Evolutionary conservation across 2,329 filamentous ascomycete species (phyloP).

Genomic region (Colletotrichum cereale): DNA sequence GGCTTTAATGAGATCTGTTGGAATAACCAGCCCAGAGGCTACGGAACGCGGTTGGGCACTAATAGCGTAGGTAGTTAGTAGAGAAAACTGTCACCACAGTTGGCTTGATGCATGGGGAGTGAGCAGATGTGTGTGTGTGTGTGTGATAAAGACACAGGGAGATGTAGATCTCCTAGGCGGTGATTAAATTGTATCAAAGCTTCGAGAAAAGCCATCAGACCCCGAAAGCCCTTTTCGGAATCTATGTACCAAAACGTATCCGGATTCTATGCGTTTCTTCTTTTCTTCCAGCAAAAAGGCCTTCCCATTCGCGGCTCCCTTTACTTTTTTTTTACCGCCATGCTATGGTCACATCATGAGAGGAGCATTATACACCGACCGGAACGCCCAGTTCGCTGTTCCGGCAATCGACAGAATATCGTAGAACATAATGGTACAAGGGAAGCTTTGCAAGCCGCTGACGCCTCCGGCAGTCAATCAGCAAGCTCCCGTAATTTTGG

Average conservation of each 20-base stretch:
- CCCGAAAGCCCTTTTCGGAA: conserved; percentile 19
- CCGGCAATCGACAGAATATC: conserved; percentile 37
- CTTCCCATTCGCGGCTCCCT: conserved; percentile 31
- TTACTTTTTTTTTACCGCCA: conserved; percentile 23
- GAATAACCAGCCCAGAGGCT: background rate
- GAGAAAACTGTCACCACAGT: background rate
- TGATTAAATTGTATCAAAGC: conserved; percentile 36
- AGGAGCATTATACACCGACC: conserved; percentile 60
- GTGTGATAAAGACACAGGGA: conserved; percentile 25
- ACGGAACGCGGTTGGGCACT: background rate
- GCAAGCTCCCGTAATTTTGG: conserved; percentile 12
- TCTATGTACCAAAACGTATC: conserved; percentile 33
- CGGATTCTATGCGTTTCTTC: conserved; percentile 37
- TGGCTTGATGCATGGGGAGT: too few relatives aligned
- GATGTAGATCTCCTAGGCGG: conserved; percentile 31
- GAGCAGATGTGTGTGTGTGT: background rate
- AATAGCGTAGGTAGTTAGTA: background rate
- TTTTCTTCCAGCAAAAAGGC: conserved; percentile 31
- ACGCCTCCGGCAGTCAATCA: conserved; percentile 15
- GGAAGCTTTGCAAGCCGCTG: conserved; percentile 36
- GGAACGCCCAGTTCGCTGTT: conserved; percentile 42
- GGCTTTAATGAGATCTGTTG: background rate
- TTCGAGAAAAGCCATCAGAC: conserved; percentile 28
- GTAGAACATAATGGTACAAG: conserved; percentile 51
- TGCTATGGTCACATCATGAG: conserved; percentile 54